A percentile compares a stretch with the other conserved stretches of the same genome.
These are phyloP conservation scores for Apostasia ramifera DNA, from an alignment of 106 monocot species.

Conservation along the genomic window DNA sequence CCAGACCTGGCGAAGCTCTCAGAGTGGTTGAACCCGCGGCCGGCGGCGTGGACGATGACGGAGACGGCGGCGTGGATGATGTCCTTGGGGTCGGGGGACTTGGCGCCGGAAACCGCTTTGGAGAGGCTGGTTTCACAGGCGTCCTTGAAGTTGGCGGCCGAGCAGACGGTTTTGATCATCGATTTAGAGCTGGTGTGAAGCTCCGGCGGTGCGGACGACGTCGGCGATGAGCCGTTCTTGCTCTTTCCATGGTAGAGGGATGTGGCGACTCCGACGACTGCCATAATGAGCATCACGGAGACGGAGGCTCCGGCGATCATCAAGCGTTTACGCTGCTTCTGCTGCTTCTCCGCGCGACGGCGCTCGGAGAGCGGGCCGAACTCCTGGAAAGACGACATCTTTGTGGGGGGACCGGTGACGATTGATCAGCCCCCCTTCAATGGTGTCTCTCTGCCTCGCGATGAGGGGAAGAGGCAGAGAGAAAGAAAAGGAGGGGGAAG, in stretches of 20 bases:
- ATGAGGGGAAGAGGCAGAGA: constrained; percentile 21
- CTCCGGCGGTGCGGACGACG: not conserved
- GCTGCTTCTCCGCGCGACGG: constrained; percentile 37
- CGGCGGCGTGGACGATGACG: constrained; percentile 32
- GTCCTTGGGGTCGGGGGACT: constrained; percentile 36
- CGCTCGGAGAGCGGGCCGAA: constrained; percentile 64
- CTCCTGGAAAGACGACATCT: constrained; percentile 58
- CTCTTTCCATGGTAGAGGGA: constrained; percentile 13
- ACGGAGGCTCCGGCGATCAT: constrained; percentile 31
- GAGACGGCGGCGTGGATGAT: constrained; percentile 44
- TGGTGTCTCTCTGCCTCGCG: constrained; percentile 24
- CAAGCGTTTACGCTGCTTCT: constrained; percentile 25
- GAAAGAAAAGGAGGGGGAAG: not conserved
- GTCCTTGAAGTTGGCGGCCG: constrained; percentile 22
- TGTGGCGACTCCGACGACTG: constrained; percentile 21
- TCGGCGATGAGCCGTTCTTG: too few relatives aligned
- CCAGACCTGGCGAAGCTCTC: constrained; percentile 18
- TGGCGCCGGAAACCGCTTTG: constrained; percentile 8
- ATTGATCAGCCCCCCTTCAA: not conserved
- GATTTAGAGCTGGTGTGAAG: constrained; percentile 13
- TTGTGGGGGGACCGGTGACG: not conserved
- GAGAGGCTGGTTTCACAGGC: constrained; percentile 29
- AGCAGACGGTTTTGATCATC: constrained; percentile 17
- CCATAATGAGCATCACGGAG: constrained; percentile 29
- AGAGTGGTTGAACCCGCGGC: constrained; percentile 29